Evolutionary conservation across 139 green algal species (phyloP).

Genomic region (Micractinium sp.): DNA sequence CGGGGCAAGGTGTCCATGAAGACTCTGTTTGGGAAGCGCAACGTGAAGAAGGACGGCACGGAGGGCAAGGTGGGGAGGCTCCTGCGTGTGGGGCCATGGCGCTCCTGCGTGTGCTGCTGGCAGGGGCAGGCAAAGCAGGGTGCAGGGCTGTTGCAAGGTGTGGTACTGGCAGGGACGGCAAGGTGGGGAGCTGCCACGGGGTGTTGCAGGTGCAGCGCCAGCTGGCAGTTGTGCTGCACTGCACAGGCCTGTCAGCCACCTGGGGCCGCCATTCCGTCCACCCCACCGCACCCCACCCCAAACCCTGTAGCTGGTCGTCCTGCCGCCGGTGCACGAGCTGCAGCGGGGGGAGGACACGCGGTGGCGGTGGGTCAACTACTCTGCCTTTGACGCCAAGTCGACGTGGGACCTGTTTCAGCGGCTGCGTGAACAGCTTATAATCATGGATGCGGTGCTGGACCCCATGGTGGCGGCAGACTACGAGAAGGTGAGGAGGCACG

Average conservation of each 20-base stretch:
- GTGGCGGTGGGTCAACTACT: slow-evolving; percentile 90
- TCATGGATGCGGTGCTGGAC: slow-evolving; percentile 31
- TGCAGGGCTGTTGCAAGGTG: too few species aligned
- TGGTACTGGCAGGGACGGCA: too few species aligned
- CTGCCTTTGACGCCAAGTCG: slow-evolving; percentile 87
- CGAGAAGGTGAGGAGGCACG: neutral
- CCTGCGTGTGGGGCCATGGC: neutral
- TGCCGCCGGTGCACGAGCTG: slow-evolving; percentile 76
- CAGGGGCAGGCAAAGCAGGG: neutral
- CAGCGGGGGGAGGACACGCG: slow-evolving; percentile 65
- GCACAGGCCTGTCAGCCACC: too few species aligned
- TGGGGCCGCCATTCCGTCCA: too few species aligned
- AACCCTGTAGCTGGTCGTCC: slow-evolving; percentile 50
- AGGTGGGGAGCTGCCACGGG: too few species aligned
- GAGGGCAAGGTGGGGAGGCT: slow-evolving; percentile 62
- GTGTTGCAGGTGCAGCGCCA: too few species aligned
- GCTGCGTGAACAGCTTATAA: slow-evolving; percentile 52
- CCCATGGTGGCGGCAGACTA: slow-evolving; percentile 18
- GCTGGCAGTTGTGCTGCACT: too few species aligned
- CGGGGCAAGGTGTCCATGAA: slow-evolving; percentile 89
- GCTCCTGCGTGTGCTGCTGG: neutral
- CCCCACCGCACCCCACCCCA: neutral
- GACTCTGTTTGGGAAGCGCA: slow-evolving; percentile 81
- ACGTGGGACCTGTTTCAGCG: slow-evolving; percentile 84
- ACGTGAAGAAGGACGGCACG: slow-evolving; percentile 83